Percentiles rank a stretch among this genome's conserved stretches.
Evolutionary conservation across 208 protist species (phyloP).

Genomic region (Novymonas esmeraldas): DNA sequence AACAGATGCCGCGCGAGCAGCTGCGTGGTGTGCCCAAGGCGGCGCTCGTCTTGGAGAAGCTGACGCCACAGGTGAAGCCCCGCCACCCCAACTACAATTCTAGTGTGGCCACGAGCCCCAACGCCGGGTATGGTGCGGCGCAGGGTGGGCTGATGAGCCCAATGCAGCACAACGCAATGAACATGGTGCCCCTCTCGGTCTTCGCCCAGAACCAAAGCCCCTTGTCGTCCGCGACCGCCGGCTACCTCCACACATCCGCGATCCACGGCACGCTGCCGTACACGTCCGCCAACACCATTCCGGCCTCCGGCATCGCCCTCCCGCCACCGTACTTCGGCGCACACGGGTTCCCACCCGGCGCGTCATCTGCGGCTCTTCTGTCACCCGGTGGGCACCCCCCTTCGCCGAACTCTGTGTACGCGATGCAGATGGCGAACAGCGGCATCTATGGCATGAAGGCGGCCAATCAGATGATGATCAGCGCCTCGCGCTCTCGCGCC

Average conservation of each 20-base stretch:
- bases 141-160: conserved; percentile 17
- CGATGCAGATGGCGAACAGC: conserved; percentile 19
- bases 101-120: neutral
- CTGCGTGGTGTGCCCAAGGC: conserved; percentile 80
- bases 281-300: neutral
- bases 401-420: conserved; percentile 19
- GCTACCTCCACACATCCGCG: conserved; percentile 11
- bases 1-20: conserved; percentile 59
- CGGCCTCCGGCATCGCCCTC: neutral
- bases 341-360: conserved; percentile 7
- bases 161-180: conserved; percentile 4
- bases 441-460: conserved; percentile 33
- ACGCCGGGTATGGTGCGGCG: neutral
- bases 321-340: conserved; percentile 23
- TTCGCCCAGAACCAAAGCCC: conserved; percentile 17
- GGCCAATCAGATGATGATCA: conserved; percentile 36
- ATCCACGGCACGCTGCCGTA: conserved; percentile 18
- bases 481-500: conserved; percentile 21
- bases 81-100: conserved; percentile 14
- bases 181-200: conserved; percentile 8
- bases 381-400: neutral
- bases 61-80: conserved; percentile 48
- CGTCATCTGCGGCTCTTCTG: conserved; percentile 4
- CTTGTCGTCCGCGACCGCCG: neutral
- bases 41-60: conserved; percentile 73